Evolutionary conservation across 2,329 filamentous ascomycete genomes (phyloP), one percentile per base, ranked within the genome.

Genomic region (Macroventuria anomochaeta): DNA sequence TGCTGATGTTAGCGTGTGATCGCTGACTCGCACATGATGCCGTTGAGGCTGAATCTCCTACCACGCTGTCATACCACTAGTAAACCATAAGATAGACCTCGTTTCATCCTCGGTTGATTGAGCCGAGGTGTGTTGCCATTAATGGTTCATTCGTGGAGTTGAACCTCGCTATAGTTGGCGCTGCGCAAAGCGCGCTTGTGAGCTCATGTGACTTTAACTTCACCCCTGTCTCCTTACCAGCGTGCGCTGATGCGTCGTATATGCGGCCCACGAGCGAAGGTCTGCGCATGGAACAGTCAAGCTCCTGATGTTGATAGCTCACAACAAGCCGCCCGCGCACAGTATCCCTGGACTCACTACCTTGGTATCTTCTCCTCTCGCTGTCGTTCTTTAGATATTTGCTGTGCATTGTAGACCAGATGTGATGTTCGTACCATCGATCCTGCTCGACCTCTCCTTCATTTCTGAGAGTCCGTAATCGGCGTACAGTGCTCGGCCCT

Each of bases 151-250:
- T 48, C 38, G 51, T 38, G 49, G 12, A 38, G 13, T 2, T 5
- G 7, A 13, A 7, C 4, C 10, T n/a, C 11, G 20, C 21, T 23
- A 15, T 21, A 17, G 31, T 25, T 34, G 31, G 33, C 26, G 36
- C 26, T 38, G 38, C 51, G 51, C 51, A 12, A 18, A 38, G 20
- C 51, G 51, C 51, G 51, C 38, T 39, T 48, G 18, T n/a, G 5
- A 18, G 34, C 37, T 47, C 43, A 48, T 54, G 51, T 54, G 51
- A 39, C 44, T 18, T 43, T n/a, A 10, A 23, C 20, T 48, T 33
- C 31, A 48, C 18, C 37, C 39, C 12, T 39, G 23, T 12, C 29
- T 4, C 21, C 15, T 13, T 13, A 13, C n/a, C 21, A 26, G 17
- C 12, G 37, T 47, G 38, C 25, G 10, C 38, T 40, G 2, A 20